phyloP scores from a whole-genome alignment of 2,329 filamentous ascomycete genomes.

The Neoarthrinium moseri region DNA sequence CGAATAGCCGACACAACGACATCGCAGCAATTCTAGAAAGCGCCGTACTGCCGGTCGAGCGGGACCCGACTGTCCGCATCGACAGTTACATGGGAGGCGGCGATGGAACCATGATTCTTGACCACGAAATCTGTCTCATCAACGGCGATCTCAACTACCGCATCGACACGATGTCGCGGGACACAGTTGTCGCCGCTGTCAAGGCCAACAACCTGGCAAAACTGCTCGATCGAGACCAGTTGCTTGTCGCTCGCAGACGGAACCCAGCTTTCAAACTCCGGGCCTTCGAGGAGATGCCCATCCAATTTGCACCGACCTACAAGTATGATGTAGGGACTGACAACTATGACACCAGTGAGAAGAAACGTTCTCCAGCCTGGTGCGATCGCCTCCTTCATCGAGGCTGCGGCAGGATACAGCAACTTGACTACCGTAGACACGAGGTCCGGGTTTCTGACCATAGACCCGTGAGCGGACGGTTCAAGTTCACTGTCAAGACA shows the following conservation, averaged over 20 bases:
- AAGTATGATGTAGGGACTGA: constrained; percentile 98
- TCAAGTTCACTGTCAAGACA: constrained; percentile 81
- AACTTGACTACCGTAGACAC: constrained; percentile 84
- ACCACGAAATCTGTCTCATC: constrained; percentile 95
- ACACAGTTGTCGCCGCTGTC: constrained; percentile 85
- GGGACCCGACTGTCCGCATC: constrained; percentile 63
- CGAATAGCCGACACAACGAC: constrained; percentile 88
- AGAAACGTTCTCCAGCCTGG: constrained; percentile 92
- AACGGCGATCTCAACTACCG: constrained; percentile 98
- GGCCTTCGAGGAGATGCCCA: constrained; percentile 86
- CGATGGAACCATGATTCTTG: constrained; percentile 90
- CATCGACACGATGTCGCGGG: constrained; percentile 94
- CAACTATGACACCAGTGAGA: constrained; percentile 91
- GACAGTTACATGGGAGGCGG: constrained; percentile 89
- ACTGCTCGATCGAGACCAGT: constrained; percentile 88
- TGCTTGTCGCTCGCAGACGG: constrained; percentile 82
- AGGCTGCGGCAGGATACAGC: constrained; percentile 77
- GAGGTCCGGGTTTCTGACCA: constrained; percentile 92
- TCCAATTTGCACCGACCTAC: constrained; percentile 93
- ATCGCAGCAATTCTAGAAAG: constrained; percentile 86
- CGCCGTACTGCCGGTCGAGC: constrained; percentile 69
- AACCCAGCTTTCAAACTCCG: constrained; percentile 88
- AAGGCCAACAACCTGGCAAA: constrained; percentile 78
- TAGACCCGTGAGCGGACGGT: constrained; percentile 82
- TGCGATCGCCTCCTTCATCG: constrained; percentile 92